Evolutionary conservation across 2,329 filamentous ascomycete genomes (phyloP).

Genomic region (Aspergillus pseudoterreus): DNA sequence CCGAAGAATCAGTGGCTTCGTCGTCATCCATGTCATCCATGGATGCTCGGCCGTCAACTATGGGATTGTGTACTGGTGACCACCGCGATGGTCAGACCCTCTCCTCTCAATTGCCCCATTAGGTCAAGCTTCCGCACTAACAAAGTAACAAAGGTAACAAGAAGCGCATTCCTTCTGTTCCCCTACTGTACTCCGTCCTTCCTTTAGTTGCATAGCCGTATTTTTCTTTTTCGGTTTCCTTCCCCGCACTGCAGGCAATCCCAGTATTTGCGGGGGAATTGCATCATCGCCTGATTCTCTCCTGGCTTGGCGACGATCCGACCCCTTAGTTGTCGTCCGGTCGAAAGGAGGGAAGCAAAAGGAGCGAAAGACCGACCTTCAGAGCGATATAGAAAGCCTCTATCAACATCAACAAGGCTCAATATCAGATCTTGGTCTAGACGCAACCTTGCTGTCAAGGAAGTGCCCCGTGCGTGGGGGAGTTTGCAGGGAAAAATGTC

Average conservation of each 20-base stretch:
- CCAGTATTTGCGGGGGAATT: constrained; percentile 18
- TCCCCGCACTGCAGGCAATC: constrained; percentile 27
- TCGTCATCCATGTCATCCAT: background rate
- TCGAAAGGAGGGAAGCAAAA: background rate
- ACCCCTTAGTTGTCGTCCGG: background rate
- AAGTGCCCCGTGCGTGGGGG: constrained; percentile 5
- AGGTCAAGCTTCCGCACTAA: background rate
- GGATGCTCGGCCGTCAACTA: background rate
- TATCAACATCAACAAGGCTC: background rate
- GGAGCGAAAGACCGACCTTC: background rate
- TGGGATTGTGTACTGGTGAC: background rate
- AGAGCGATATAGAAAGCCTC: background rate
- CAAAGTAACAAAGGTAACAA: background rate
- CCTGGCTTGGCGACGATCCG: background rate
- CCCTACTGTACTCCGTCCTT: background rate
- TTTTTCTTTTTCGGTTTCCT: background rate
- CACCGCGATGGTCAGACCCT: background rate
- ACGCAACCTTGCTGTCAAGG: constrained; percentile 8
- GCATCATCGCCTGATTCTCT: constrained; percentile 10
- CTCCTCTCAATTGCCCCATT: background rate
- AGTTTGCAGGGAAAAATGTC: constrained; percentile 1
- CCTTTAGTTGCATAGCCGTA: background rate
- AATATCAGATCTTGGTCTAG: constrained; percentile 13
- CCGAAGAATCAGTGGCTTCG: too few relatives aligned
- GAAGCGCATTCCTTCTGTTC: background rate